Base-by-base conservation (phyloP, 2,329 filamentous ascomycete genomes). In the Monosporascus sp. region DNA sequence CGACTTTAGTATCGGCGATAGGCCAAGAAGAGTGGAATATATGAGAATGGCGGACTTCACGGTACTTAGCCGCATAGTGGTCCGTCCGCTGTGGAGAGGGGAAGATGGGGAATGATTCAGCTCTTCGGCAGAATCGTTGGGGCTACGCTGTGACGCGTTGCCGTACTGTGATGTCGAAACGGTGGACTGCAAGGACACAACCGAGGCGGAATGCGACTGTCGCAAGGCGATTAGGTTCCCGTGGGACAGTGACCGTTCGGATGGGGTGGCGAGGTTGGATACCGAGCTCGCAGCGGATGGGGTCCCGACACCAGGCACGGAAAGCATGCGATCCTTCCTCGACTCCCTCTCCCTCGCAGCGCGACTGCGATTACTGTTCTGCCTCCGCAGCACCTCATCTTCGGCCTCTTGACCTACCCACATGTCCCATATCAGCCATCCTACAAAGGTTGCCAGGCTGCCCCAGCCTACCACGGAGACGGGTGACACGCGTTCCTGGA, bases 1-100 rank as follows among this genome's bases (percentile, higher is more conserved):
- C 1, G 92, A 97, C 70, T 97, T 97, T 57, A 99, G 84, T 59
- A 99, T 97, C 0, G 94, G 94, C 43, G 90, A 96, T 4, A 99
- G 80, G 11, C 93, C 94, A 3, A 97, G 83, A 16, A 99, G 79
- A 4, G 91, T 92, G 61, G 88, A 95, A 73, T 95, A 97, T 64
- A 97, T 97, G 49, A 97, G 80, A 38, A 95, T 78, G 0, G 92
- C 92, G 0, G 92, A 97, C 72, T 97, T 97, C 61, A 92, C 85
- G 1, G 94, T 97, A 37, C 87, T 85, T 5, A 97, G 65, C 20
- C 81, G 78, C 51, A 80, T 74, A 60, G 78, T 76, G 14, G 72
- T 72, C 46, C 75, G 76, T 48, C 70, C 70, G 24, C 60, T 63
- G 60, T 74, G 65, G 67, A 66, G 51, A 8, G 68, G 67, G 4